Base-by-base conservation (phyloP, 768 basidiomycete genomes). In the Pleurotus djamor region DNA sequence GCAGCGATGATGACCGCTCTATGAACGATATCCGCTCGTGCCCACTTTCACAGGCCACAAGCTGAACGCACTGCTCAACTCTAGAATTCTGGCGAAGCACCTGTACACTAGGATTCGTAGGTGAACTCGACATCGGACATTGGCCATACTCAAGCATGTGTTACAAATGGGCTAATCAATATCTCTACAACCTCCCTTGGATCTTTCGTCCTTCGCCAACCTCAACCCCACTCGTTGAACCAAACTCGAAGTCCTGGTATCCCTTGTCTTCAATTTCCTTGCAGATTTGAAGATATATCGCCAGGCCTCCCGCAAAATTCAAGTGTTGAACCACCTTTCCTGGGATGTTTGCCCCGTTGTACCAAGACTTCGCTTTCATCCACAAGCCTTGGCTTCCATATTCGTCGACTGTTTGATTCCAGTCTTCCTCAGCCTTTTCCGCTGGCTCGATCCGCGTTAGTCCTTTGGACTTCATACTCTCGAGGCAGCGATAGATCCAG, bases 291-390 rank as follows among this genome's bases (percentile, higher is more conserved):
- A 35, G 35, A 52, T 64, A 62, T 12, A 33, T 33, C 36, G 48
- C 43, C 43, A 64, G 32, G 13, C 64, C 64, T 12, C 61, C 64
- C 6, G 59, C 48, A 16, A 57, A 64, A 38, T 63, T 64, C 61
- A 62, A 52, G 3, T 52, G 55, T 50, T 64, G 54, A 4, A 64
- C 50, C 7, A 17, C 41, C 36, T 64, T 64, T 16, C 63, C 64
- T 1, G 61, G 61, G 0, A 64, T 44, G 36, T 64, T 64, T 2
- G 55, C 44, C 3, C 64, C 64, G n/a, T 57, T 57, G 38, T 62
- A 64, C 64, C 64, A 64, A 4, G 59, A 56, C 45, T 62, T 64
- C 7, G 60, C 62, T 13, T 60, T 21, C 28, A 38, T 52, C 48
- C 37, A 56, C n/a, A 63, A 21, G 1, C 34, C 48, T 5, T n/a